Evolutionary conservation across 2,329 filamentous ascomycete species (phyloP).

Genomic region (Scedosporium minutisporum): DNA sequence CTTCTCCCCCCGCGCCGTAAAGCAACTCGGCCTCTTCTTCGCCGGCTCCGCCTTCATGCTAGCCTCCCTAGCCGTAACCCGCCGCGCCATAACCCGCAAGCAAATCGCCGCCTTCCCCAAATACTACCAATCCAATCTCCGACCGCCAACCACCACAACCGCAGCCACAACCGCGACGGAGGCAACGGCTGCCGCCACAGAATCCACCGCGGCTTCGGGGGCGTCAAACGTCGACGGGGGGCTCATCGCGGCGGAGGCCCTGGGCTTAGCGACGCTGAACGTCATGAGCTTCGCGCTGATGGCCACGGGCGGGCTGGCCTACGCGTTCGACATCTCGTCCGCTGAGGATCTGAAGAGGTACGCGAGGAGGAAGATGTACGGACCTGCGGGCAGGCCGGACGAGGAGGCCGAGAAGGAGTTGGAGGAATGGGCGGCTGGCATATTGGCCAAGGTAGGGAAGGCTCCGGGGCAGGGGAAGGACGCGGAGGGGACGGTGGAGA

Average conservation of each 20-base stretch:
- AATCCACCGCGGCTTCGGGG: slow-evolving; percentile 22
- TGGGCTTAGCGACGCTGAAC: slow-evolving; percentile 81
- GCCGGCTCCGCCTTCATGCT: slow-evolving; percentile 68
- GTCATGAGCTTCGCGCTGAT: slow-evolving; percentile 68
- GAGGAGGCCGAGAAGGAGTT: slow-evolving; percentile 49
- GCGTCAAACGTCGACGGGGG: slow-evolving; percentile 44
- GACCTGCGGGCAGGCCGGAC: slow-evolving; percentile 19
- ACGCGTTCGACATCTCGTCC: slow-evolving; percentile 66
- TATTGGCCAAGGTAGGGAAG: slow-evolving; percentile 43
- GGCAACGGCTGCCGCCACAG: slow-evolving; percentile 15
- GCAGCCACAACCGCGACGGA: slow-evolving; percentile 3
- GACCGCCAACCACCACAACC: slow-evolving; percentile 8
- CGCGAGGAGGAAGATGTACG: slow-evolving; percentile 33
- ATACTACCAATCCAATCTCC: slow-evolving; percentile 58
- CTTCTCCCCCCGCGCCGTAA: slow-evolving; percentile 39
- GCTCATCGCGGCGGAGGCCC: slow-evolving; percentile 69
- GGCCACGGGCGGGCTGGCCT: slow-evolving; percentile 62
- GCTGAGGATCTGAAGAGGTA: slow-evolving; percentile 52
- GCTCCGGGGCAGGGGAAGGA: not conserved
- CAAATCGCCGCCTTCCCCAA: slow-evolving; percentile 52
- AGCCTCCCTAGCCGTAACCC: slow-evolving; percentile 61
- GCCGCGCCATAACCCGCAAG: slow-evolving; percentile 59
- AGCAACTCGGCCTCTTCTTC: slow-evolving; percentile 61
- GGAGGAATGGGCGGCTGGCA: slow-evolving; percentile 50
- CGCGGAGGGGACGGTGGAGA: not conserved